Base-by-base conservation (phyloP, 208 protist genomes). In the Borovskyia barvae region DNA sequence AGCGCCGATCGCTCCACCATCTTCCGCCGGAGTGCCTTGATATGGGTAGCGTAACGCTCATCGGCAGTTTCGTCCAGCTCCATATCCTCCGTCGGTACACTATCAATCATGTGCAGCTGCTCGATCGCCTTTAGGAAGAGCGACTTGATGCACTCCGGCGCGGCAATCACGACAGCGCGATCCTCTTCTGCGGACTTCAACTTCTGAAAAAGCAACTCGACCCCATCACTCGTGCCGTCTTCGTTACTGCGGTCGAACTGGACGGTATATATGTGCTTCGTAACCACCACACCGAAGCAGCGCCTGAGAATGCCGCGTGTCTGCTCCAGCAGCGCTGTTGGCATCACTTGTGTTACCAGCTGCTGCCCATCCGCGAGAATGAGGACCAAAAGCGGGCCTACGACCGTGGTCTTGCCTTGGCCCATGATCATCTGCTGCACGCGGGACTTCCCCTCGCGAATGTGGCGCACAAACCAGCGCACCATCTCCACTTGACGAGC, bases 371-470 rank as follows among this genome's bases (percentile, higher is more conserved):
- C 92, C 20, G 90, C 90, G 36, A 98, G 86, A 35, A 97, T 95
- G 17, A 98, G 82, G 17, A 89, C 87, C 22, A 98, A 81, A 51
- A 98, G 61, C 5, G 96, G 96, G 0, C 74, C 86, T 17, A 98
- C 85, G 0, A 98, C 94, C 2, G 90, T 97, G 11, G 96, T 98
- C 76, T 98, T 98, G 54, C 96, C 96, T 36, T 96, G 81, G 19
- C 96, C 96, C 96, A 98, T 98, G 60, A 98, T 96, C 90, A 98
- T 94, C 73, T 98, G 92, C 74, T 97, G 88, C 46, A 97, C 93
- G 17, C 90, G 88, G 12, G 81, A 85, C 30, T 82, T 61, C 17
- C 83, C 85, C n/a, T 62, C 37, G 26, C 51, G 55, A 32, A 89
- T 67, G 64, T 89, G 81, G 22, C 50, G 66, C 41, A 92, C 84